Base-by-base conservation (phyloP, 2,329 filamentous ascomycete genomes). In the Botryosphaeria dothidea region DNA sequence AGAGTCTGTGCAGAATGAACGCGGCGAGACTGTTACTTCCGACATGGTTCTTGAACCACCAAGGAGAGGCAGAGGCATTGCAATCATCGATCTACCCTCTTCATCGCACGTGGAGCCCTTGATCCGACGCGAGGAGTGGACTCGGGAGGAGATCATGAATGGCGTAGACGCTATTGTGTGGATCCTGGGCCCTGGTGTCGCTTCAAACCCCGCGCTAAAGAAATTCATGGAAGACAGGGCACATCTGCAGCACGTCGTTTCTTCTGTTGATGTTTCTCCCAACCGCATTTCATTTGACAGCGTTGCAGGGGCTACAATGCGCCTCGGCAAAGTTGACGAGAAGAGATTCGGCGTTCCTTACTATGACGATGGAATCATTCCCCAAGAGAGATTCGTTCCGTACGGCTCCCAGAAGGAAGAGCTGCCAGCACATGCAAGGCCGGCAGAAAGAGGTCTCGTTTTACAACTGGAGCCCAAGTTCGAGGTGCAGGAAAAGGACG, bases 1-100 rank as follows among this genome's bases (percentile, higher is more conserved):
- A 2, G 69, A 88, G 67, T 88, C 77, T 54, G 88, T 95, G 1
- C 78, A 81, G 62, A 88, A 86, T 25, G 79, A 82, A 15, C 85
- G 90, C 70, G 93, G 92, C 4, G 83, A 81, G 6, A 85, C 84
- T 0, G 86, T 99, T 31, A 95, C 90, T 0, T 90, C 94, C 1
- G 91, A 95, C 0, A 95, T 96, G 89, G 93, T 98, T 1, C 73
- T 99, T 60, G 92, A 85, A 1, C 81, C 88, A 11, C 78, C 84
- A 3, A 84, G 88, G 64, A 83, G 85, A 5, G 93, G 93, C 11
- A 86, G 83, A 64, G 93, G 92, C 2, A 83, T 97, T 68, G 90
- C 91, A 8, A 83, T 99, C 7, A 81, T 96, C 45, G 93, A 98
- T 70, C 76, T 99, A 7, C 92, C 92, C 1, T 85, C 88, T 15